A percentile compares a stretch with the other conserved stretches of the same genome.
Conservation (phyloP, 2,329 filamentous ascomycete genomes). For the Teratosphaeria destructans region DNA sequence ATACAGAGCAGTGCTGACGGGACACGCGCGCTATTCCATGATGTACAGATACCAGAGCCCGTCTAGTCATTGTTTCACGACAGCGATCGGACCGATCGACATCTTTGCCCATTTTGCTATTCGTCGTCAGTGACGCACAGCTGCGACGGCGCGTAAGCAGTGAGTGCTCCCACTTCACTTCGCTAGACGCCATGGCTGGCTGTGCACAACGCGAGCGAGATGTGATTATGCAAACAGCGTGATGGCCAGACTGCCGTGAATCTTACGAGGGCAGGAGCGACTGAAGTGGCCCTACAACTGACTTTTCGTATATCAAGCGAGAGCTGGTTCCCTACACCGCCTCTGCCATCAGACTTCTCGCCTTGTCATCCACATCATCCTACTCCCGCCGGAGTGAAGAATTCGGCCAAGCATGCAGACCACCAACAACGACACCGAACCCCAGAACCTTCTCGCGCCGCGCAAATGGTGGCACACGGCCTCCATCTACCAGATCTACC, state of each 20-base stretch:
- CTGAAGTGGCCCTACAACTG: neutral
- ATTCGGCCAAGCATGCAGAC: neutral
- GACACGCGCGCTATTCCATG: too few relatives aligned
- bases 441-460: neutral
- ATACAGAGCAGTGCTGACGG: too few relatives aligned
- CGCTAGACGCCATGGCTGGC: neutral
- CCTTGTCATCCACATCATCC: neutral
- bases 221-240: neutral
- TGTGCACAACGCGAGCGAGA: neutral
- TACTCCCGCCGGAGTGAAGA: neutral
- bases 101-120: neutral
- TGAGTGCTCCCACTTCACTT: neutral
- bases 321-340: neutral
- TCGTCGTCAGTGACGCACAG: neutral
- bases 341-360: too few relatives aligned
- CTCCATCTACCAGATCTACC: slow-evolving; percentile 36
- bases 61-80: neutral
- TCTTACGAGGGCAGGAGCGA: neutral
- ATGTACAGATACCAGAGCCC: slow-evolving; percentile 17
- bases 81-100: neutral
- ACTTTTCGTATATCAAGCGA: neutral
- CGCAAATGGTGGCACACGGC: slow-evolving; percentile 34
- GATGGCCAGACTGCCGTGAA: neutral
- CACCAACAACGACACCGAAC: neutral
- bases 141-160: neutral